Conservation (phyloP, 2,329 filamentous ascomycete genomes). For the Colletotrichum tropicale region DNA sequence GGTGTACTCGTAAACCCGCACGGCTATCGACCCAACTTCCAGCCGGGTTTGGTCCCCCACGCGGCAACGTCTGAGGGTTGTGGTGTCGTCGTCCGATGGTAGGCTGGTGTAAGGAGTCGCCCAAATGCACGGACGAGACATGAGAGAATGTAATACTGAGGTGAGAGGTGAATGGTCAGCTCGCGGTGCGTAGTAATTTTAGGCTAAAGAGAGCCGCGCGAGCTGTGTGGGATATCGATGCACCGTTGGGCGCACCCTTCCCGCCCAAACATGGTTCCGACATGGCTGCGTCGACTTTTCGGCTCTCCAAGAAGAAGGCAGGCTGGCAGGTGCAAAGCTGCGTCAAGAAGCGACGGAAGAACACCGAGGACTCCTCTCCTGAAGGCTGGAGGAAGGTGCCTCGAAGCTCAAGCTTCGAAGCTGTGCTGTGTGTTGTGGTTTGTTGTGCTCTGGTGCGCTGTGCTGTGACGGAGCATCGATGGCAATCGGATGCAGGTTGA, state of each 20-base stretch:
- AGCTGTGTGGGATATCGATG: neutral
- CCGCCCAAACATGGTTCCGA: neutral
- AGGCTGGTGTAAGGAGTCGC: neutral
- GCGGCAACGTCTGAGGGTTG: slow-evolving; percentile 6
- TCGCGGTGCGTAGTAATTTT: neutral
- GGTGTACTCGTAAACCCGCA: neutral
- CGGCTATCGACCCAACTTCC: neutral
- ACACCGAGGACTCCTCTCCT: neutral
- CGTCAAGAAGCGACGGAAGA: neutral
- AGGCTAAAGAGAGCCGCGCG: slow-evolving; percentile 10
- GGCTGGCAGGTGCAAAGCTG: neutral
- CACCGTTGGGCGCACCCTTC: neutral
- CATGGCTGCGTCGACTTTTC: neutral
- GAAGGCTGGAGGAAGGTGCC: neutral
- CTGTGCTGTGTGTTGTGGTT: neutral
- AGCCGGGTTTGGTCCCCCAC: slow-evolving; percentile 4
- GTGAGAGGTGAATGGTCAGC: neutral
- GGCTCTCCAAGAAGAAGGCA: neutral
- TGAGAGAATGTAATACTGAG: neutral
- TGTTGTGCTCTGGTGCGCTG: neutral
- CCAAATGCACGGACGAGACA: neutral
- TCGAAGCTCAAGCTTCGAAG: neutral
- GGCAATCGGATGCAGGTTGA: neutral
- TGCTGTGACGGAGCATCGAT: neutral
- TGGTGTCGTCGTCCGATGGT: slow-evolving; percentile 9